These are phyloP conservation scores for Diaporthe capsici DNA, from an alignment of 2,329 filamentous ascomycete genomes.

Conservation along the genomic window DNA sequence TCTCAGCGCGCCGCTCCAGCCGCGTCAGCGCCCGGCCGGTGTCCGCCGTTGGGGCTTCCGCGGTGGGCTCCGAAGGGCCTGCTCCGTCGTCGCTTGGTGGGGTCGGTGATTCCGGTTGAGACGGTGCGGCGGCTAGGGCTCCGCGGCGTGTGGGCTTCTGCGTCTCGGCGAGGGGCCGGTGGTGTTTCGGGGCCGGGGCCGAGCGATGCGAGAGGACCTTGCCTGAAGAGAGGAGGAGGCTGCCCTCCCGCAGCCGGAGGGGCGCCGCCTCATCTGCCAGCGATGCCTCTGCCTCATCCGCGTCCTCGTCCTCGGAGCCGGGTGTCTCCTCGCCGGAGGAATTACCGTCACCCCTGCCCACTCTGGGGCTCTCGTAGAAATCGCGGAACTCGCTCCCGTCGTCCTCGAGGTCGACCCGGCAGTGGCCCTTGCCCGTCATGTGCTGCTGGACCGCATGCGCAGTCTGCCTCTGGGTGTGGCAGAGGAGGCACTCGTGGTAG, in stretches of 20 bases:
- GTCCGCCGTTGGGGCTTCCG: not conserved
- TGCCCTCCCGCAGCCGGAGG: slow-evolving; percentile 42
- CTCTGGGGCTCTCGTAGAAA: slow-evolving; percentile 49
- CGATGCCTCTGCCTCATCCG: slow-evolving; percentile 1
- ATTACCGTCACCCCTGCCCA: not conserved
- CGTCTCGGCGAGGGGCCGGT: slow-evolving; percentile 23
- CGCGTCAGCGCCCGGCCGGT: slow-evolving; percentile 11
- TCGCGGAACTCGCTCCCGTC: slow-evolving; percentile 52
- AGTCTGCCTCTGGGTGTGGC: slow-evolving; percentile 56
- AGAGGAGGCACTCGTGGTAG: slow-evolving; percentile 63
- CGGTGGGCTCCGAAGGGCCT: not conserved
- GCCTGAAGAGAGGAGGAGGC: slow-evolving; percentile 52
- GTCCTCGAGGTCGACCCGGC: slow-evolving; percentile 53
- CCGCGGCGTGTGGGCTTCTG: not conserved
- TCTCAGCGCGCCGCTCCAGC: slow-evolving; percentile 23
- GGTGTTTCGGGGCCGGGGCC: not conserved
- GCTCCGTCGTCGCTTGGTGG: not conserved
- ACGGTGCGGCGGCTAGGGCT: not conserved
- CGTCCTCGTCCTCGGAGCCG: not conserved
- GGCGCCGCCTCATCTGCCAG: not conserved
- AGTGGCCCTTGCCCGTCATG: slow-evolving; percentile 61
- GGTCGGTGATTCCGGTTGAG: not conserved
- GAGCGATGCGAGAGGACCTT: slow-evolving; percentile 51
- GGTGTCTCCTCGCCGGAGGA: not conserved
- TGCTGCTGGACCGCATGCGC: slow-evolving; percentile 61